Evolutionary conservation across 2,329 filamentous ascomycete genomes (phyloP), one percentile per base, ranked within the genome.

Genomic region (Cordyceps militaris): DNA sequence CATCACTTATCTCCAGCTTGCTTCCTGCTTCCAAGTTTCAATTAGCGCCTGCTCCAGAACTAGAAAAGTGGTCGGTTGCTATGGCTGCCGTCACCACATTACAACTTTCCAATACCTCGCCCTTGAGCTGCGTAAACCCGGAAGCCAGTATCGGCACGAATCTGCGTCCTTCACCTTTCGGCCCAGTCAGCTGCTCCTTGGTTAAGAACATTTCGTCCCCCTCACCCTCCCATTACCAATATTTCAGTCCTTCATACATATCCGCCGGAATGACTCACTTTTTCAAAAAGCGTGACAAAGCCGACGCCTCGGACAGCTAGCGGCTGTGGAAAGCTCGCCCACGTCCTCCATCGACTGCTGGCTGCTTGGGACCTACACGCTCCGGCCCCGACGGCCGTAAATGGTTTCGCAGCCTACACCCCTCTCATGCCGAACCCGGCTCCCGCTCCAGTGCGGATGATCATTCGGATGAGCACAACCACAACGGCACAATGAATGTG

Each of bases 281-380:
- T 52, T 53, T 55, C 38, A 53, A 49, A 34, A 56, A 56, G 19
- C 53, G 53, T 44, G 44, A 52, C 51, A 60, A 57, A 47, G 40
- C n/a, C 40, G 34, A 60, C 38, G 13, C 34, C 47, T 30, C 42
- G 9, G 43, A 57, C 26, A 67, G 65, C 63, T 67, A 65, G 65
- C 60, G 60, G 62, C 64, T 67, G 61, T 67, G 65, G 65, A 65
- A 62, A 54, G 62, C 61, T 57, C 63, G 61, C 52, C 57, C 60
- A 38, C 63, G 61, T 46, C 59, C 50, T 54, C 19, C 24, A 19
- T 53, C 49, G 19, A 23, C 49, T 8, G 50, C 23, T 6, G 50
- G 56, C 16, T 58, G 56, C 43, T 43, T 58, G 26, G 49, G 56
- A 26, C 26, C 48, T 49, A 10, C 49, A 42, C 49, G 56, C 11